Evolutionary conservation across 2,329 filamentous ascomycete genomes (phyloP), one percentile per base, ranked within the genome.

Genomic region (Cladophialophora carrionii): DNA sequence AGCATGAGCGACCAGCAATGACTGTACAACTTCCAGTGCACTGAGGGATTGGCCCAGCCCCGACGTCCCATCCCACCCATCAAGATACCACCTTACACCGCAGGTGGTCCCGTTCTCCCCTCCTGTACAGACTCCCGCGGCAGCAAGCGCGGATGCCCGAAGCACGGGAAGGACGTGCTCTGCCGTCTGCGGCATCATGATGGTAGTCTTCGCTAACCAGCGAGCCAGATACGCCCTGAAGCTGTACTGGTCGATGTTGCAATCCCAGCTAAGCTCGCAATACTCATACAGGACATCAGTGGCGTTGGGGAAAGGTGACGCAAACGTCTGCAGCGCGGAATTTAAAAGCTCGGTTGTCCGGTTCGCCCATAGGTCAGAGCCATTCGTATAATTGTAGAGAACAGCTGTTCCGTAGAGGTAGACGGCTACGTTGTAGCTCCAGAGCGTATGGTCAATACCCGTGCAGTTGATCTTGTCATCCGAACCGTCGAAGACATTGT

Each of bases 11-110:
- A 56, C 62, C 8, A 67, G 63, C 34, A 67, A 32, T 49, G 29
- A 46, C 14, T 56, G 46, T 12, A 90, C 77, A 17, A 87, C 82
- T 32, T 85, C 83, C 34, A 90, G 78, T 0, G 85, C 87, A 70
- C 84, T 88, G 83, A 90, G 88, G 78, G 90, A 85, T 74, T 88
- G 81, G 51, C 88, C 84, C 9, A 90, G 86, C 57, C 88, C 88
- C 8, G 79, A 81, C 63, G 80, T 83, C 51, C 83, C 82, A 67
- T 87, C 84, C 69, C 81, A 90, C 3, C 70, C 69, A 0, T 80
- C 78, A 0, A 75, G 71, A 32, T 78, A 81, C 88, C 88, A 91
- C 69, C 83, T 82, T 68, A 88, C 84, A 9, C 87, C 86, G 71
- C 89, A 91, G 17, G 81, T 80, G n/a, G 83, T 82, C 10, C 84